Percentiles rank a stretch among this genome's conserved stretches.
Evolutionary conservation across 2,329 filamentous ascomycete genomes (phyloP).

Genomic region (Hyphodiscus sp.): DNA sequence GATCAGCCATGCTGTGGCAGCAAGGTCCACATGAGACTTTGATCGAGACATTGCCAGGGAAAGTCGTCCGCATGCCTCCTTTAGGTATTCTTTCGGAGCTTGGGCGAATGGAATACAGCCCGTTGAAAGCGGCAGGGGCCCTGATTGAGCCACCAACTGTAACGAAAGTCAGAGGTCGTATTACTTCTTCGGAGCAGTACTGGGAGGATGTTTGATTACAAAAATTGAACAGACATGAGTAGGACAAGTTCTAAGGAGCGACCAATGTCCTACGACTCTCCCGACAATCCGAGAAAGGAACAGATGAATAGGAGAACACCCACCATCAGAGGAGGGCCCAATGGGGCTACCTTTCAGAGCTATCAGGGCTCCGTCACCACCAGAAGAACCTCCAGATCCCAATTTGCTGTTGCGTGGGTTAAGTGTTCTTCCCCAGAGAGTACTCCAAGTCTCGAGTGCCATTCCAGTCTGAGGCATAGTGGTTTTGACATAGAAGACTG

Average conservation of each 20-base stretch:
- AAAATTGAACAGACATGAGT: no score
- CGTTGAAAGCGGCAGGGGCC: not conserved
- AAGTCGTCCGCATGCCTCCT: not conserved
- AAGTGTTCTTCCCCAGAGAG: conserved; percentile 41
- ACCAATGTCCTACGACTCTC: no score
- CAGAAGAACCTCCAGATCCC: conserved; percentile 54
- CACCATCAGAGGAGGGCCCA: conserved; percentile 32
- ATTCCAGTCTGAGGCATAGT: conserved; percentile 31
- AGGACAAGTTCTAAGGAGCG: no score
- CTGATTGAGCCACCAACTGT: not conserved
- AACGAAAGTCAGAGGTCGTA: no score
- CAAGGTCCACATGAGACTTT: conserved; percentile 41
- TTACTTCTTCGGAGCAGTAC: no score
- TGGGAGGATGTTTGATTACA: no score
- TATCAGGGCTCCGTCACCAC: conserved; percentile 54
- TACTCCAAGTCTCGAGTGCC: conserved; percentile 38
- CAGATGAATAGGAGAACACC: no score
- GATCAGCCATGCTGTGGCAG: conserved; percentile 41
- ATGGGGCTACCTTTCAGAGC: conserved; percentile 44
- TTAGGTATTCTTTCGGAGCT: not conserved
- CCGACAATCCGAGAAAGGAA: no score
- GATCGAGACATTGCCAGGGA: conserved; percentile 33
- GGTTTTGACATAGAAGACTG: conserved; percentile 27
- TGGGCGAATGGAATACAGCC: not conserved
- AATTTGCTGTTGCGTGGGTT: conserved; percentile 51